phyloP scores from a whole-genome alignment of 441 rosid genomes.

The Hura crepitans region DNA sequence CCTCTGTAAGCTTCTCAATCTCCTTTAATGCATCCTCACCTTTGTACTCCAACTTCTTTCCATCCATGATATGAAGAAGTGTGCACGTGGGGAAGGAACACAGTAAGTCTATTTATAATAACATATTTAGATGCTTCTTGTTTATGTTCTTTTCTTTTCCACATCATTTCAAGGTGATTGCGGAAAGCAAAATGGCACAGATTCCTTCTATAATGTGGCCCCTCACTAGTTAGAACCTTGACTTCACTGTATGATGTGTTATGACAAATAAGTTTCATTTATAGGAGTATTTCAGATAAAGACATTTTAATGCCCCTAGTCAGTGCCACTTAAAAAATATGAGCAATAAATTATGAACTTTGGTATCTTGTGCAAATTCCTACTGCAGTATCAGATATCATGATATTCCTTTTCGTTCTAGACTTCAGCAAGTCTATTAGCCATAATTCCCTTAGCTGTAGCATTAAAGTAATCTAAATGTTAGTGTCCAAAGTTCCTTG shows the following conservation, averaged over 20 bases:
- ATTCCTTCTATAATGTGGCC: constrained; percentile 40
- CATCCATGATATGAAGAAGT: constrained; percentile 41
- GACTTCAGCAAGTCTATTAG: background rate
- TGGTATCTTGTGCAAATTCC: background rate
- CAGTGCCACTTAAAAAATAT: background rate
- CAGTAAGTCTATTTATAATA: constrained; percentile 35
- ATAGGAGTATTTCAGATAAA: background rate
- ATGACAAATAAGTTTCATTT: background rate
- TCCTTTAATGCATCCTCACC: constrained; percentile 65
- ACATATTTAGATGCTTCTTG: constrained; percentile 16
- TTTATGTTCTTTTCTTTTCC: constrained; percentile 11
- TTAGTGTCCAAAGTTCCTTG: background rate
- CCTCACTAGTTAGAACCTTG: constrained; percentile 28
- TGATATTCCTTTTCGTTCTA: background rate
- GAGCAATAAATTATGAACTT: constrained; percentile 2
- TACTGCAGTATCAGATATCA: background rate
- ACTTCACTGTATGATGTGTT: constrained; percentile 26
- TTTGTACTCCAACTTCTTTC: constrained; percentile 52
- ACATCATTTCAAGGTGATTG: constrained; percentile 33
- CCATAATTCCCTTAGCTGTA: background rate
- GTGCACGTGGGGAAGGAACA: constrained; percentile 14
- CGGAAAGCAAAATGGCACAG: constrained; percentile 31
- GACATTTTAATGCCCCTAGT: constrained; percentile 3
- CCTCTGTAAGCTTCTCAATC: constrained; percentile 65
- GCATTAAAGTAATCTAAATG: background rate